Evolutionary conservation across 495 filamentous ascomycete genomes (phyloP), one percentile per base, ranked within the genome.

Genomic region (Penicillium chermesinum): DNA sequence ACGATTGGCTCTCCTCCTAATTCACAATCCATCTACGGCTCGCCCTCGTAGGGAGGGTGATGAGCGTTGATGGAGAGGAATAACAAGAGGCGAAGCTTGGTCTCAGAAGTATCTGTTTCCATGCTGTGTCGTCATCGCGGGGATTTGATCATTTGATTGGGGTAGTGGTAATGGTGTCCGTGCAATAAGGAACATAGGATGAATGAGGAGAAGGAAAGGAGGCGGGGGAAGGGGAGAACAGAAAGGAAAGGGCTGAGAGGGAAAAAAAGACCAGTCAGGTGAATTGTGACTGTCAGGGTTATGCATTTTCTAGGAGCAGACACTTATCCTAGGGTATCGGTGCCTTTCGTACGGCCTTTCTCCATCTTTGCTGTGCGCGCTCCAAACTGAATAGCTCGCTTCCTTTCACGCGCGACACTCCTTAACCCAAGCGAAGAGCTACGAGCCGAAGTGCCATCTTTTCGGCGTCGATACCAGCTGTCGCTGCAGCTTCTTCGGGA

Each of bases 351-450:
- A 50, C 71, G 80, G 10, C 89, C 85, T 42, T 60, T 72, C 59
- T 89, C 84, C 82, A 94, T 91, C 64, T 89, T 94, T 8, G 89
- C 89, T 8, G 87, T 93, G 49, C 88, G 74, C 6, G 88, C 79
- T 21, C 89, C 89, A 59, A 95, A 95, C 64, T 95, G 89, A 41
- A 91, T 88, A 12, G 93, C 93, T 53, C 93, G 77, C 65, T 99
- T 99, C 75, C 93, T 95, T 66, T 95, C 89, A 21, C 66, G 73
- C 2, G 93, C 83, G 0, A 86, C 88, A 3, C 59, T 64, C 1
- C 54, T 54, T 75, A 99, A 79, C 0, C 86, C 87, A 7, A 96
- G 63, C 21, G 75, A 57, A 82, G 76, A 2, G 91, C 93, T 22
- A 97, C 63, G 9, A 96, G 73, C 10, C 93, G 75, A 32, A 97